phyloP scores from a whole-genome alignment of 176 grass and related monocot species.

The Oropetium thomaeum region DNA sequence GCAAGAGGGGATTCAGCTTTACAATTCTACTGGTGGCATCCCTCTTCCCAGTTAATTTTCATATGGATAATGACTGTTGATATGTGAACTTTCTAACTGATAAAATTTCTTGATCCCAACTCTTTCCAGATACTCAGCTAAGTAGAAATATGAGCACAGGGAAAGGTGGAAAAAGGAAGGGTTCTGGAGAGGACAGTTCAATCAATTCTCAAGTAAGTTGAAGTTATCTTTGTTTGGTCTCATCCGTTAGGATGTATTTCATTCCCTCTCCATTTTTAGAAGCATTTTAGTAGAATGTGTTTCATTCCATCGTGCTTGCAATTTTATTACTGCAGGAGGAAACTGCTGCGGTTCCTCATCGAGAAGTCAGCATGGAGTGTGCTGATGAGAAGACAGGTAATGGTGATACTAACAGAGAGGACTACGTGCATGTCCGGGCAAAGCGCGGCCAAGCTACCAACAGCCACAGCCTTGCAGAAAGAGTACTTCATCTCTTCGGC shows the following conservation, averaged over 20 bases:
- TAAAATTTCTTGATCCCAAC: slow-evolving; percentile 1
- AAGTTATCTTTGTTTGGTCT: not conserved
- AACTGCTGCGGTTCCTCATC: slow-evolving; percentile 25
- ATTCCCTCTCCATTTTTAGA: not conserved
- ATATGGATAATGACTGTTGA: not conserved
- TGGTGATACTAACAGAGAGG: slow-evolving; percentile 32
- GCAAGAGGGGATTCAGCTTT: slow-evolving; percentile 33
- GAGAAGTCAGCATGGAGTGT: slow-evolving; percentile 36
- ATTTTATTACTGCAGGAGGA: slow-evolving; percentile 27
- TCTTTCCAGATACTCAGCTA: slow-evolving; percentile 34
- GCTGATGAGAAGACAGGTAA: slow-evolving; percentile 27
- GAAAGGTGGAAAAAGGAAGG: slow-evolving; percentile 52
- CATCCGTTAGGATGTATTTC: not conserved
- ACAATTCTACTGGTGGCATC: slow-evolving; percentile 37
- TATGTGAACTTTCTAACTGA: slow-evolving; percentile 2
- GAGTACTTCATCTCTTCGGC: slow-evolving; percentile 44
- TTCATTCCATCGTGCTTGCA: not conserved
- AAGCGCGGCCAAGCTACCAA: slow-evolving; percentile 95
- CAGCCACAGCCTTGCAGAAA: slow-evolving; percentile 98
- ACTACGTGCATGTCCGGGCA: slow-evolving; percentile 75
- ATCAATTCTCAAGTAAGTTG: slow-evolving; percentile 40
- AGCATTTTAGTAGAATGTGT: too few relatives aligned
- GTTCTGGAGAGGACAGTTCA: slow-evolving; percentile 40
- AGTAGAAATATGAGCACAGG: slow-evolving; percentile 46
- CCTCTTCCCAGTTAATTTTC: not conserved